Percentiles rank a stretch among this genome's conserved stretches.
Evolutionary conservation across 306 rosid genomes (phyloP).

Genomic region (Acacia crassicarpa): DNA sequence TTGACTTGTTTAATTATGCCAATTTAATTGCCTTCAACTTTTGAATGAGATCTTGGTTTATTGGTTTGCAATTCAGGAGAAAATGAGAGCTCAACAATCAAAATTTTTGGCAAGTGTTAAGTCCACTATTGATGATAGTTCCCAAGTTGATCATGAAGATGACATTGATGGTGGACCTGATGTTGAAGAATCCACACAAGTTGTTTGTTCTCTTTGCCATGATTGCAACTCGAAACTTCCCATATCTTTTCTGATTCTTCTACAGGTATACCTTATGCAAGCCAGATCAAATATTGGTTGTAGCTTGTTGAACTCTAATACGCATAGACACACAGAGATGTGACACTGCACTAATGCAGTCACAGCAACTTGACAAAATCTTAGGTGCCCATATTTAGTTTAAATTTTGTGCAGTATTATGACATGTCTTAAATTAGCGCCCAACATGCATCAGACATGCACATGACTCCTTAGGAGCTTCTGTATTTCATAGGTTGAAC

Average conservation of each 20-base stretch:
- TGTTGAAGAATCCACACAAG: constrained; percentile 58
- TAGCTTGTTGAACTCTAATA: constrained; percentile 2
- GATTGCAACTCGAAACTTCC: constrained; percentile 70
- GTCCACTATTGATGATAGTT: constrained; percentile 52
- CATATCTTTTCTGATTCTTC: constrained; percentile 76
- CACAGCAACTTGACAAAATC: background rate
- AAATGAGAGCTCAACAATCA: constrained; percentile 88
- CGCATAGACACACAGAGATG: background rate
- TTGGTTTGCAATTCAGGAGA: constrained; percentile 54
- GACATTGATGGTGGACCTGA: constrained; percentile 44
- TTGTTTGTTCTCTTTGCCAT: constrained; percentile 93
- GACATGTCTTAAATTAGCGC: background rate
- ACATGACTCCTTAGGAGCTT: background rate
- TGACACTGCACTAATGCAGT: background rate
- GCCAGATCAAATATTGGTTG: constrained; percentile 23
- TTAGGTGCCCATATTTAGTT: background rate
- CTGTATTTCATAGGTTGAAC: background rate
- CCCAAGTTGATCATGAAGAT: constrained; percentile 55
- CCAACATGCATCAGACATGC: background rate
- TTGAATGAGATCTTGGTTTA: constrained; percentile 23
- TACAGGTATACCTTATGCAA: constrained; percentile 54
- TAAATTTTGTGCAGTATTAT: background rate
- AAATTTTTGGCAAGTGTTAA: constrained; percentile 83
- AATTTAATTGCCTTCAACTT: constrained; percentile 25
- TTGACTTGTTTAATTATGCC: constrained; percentile 14